These are phyloP conservation scores for Exophiala dermatitidis DNA, from an alignment of 2,329 filamentous ascomycete species.

Conservation along the genomic window DNA sequence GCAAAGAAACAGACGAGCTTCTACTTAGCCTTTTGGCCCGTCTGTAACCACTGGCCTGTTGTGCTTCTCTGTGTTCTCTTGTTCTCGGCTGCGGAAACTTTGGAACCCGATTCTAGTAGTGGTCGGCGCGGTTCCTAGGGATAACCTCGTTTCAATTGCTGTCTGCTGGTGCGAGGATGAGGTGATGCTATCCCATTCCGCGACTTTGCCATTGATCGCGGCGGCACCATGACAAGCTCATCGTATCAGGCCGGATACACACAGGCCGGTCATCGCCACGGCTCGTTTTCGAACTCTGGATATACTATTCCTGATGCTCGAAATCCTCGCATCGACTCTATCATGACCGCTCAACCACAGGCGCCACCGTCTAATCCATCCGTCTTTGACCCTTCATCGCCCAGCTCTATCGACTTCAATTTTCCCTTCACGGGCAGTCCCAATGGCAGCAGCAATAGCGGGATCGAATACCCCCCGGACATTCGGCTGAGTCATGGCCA, in stretches of 20 bases:
- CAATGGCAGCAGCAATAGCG: constrained; percentile 23
- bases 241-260: constrained; percentile 9
- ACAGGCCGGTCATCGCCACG: constrained; percentile 6
- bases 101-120: neutral
- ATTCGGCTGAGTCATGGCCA: constrained; percentile 18
- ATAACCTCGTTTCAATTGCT: neutral
- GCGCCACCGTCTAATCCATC: constrained; percentile 10
- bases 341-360: constrained; percentile 16
- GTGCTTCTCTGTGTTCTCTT: too few relatives aligned
- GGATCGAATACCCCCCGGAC: constrained; percentile 23
- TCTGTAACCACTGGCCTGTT: too few relatives aligned
- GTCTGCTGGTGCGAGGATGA: constrained; percentile 3
- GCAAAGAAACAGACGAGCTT: too few relatives aligned
- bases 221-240: constrained; percentile 17
- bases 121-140: constrained; percentile 1
- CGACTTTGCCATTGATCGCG: neutral
- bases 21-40: too few relatives aligned
- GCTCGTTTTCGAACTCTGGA: constrained; percentile 10
- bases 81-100: too few relatives aligned
- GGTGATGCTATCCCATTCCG: constrained; percentile 11
- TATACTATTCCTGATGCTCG: constrained; percentile 15
- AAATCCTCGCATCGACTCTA: constrained; percentile 20
- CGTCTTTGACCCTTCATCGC: constrained; percentile 20
- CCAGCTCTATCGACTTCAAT: constrained; percentile 20
- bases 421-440: constrained; percentile 24